phyloP scores from a whole-genome alignment of 2,329 filamentous ascomycete species.

The Fusarium sp. region DNA sequence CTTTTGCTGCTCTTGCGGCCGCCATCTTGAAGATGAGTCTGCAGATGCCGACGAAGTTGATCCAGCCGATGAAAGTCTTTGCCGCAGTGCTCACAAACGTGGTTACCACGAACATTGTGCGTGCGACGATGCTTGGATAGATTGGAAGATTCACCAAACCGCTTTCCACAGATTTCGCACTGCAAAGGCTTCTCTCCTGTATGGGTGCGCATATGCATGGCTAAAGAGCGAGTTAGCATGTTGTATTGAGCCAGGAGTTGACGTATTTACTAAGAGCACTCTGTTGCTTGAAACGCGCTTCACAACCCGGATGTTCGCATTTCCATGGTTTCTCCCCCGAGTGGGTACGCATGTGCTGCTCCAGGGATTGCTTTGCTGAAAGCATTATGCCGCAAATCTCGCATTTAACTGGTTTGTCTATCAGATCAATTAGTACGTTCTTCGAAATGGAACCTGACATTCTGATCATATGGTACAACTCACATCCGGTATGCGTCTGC shows the following conservation, averaged over 20 bases:
- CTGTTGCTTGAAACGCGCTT: constrained; percentile 73
- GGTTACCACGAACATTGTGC: constrained; percentile 65
- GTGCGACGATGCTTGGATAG: constrained; percentile 74
- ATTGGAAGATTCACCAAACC: constrained; percentile 74
- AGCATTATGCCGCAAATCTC: constrained; percentile 67
- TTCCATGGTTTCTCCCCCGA: constrained; percentile 73
- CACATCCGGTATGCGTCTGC: constrained; percentile 73
- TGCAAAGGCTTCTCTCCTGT: constrained; percentile 72
- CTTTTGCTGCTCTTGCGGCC: constrained; percentile 34
- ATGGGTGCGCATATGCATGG: constrained; percentile 76
- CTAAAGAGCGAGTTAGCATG: constrained; percentile 51
- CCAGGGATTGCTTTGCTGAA: constrained; percentile 75
- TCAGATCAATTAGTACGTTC: constrained; percentile 16
- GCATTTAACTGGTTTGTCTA: constrained; percentile 71
- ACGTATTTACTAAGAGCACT: constrained; percentile 70
- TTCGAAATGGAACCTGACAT: background rate
- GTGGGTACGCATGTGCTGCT: constrained; percentile 75
- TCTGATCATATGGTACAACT: constrained; percentile 46
- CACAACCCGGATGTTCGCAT: constrained; percentile 63
- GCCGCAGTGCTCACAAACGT: constrained; percentile 64
- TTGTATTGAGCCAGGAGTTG: background rate
- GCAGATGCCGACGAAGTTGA: constrained; percentile 68
- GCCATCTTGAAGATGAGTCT: constrained; percentile 48
- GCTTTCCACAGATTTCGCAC: constrained; percentile 69
- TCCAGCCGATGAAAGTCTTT: constrained; percentile 71